These are phyloP conservation scores for Aspergillus oerlinghausenensis DNA, from an alignment of 2,329 filamentous ascomycete genomes.

Conservation along the genomic window DNA sequence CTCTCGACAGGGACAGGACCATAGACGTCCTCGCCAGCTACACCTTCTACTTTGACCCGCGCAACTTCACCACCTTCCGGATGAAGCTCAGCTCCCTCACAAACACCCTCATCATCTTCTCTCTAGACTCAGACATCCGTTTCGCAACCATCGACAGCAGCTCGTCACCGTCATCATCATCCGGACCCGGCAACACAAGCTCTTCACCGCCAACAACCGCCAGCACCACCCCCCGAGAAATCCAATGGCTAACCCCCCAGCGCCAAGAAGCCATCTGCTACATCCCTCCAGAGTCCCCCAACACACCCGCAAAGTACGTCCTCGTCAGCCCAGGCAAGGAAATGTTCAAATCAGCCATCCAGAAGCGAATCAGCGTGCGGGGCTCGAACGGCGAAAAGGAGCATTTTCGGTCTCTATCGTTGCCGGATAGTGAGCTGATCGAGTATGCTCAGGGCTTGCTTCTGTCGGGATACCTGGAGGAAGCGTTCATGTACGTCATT, in stretches of 20 bases:
- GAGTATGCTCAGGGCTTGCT: conserved; percentile 27
- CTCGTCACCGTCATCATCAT: background rate
- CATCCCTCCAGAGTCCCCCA: conserved; percentile 4
- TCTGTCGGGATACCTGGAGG: conserved; percentile 21
- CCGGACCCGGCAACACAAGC: conserved; percentile 4
- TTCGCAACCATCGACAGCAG: conserved; percentile 19
- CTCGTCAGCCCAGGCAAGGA: conserved; percentile 24
- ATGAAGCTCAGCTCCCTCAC: conserved; percentile 25
- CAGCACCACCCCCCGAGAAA: background rate
- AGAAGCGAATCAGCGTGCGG: conserved; percentile 22
- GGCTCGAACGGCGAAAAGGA: conserved; percentile 19
- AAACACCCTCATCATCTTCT: conserved; percentile 28
- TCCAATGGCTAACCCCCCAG: conserved; percentile 24
- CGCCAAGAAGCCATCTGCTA: conserved; percentile 21
- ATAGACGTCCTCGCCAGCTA: conserved; percentile 21
- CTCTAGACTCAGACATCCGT: conserved; percentile 22
- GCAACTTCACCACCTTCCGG: conserved; percentile 30
- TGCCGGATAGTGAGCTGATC: conserved; percentile 23
- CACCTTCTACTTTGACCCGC: conserved; percentile 27
- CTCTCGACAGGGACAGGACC: conserved; percentile 9
- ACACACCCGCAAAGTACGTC: conserved; percentile 18
- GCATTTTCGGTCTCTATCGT: conserved; percentile 15
- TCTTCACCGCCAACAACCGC: background rate
- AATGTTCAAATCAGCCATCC: conserved; percentile 22
- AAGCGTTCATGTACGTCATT: conserved; percentile 30